Conservation (phyloP, 2,329 filamentous ascomycete species). For the Aspergillus novofumigatus region DNA sequence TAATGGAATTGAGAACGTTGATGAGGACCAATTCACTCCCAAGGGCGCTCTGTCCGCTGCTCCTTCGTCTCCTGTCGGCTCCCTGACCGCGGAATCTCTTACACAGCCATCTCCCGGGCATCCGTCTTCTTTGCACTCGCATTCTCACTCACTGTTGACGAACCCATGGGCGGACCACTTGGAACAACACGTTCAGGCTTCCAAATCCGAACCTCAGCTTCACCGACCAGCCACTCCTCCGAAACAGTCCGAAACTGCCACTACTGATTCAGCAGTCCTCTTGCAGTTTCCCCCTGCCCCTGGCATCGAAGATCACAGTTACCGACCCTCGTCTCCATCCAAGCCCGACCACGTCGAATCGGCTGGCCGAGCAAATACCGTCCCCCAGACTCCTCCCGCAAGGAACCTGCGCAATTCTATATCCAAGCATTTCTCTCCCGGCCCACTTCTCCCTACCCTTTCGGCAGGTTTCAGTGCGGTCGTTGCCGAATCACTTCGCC, state of each 20-base stretch:
- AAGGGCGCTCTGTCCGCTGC: slow-evolving; percentile 29
- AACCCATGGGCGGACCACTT: slow-evolving; percentile 37
- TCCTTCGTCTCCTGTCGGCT: slow-evolving; percentile 29
- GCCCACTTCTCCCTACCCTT: slow-evolving; percentile 57
- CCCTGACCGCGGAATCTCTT: slow-evolving; percentile 29
- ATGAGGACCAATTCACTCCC: slow-evolving; percentile 32
- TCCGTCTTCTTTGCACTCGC: slow-evolving; percentile 30
- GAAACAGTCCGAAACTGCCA: slow-evolving; percentile 11
- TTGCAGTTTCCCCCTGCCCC: slow-evolving; percentile 39
- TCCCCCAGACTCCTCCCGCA: slow-evolving; percentile 36
- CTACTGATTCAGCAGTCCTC: slow-evolving; percentile 30
- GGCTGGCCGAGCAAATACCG: slow-evolving; percentile 23
- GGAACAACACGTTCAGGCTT: slow-evolving; percentile 11
- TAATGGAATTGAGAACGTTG: slow-evolving; percentile 27
- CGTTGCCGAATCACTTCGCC: slow-evolving; percentile 61
- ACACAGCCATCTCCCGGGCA: slow-evolving; percentile 24
- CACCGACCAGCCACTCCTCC: slow-evolving; percentile 27
- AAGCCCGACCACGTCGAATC: slow-evolving; percentile 12
- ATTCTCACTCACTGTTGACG: slow-evolving; percentile 31
- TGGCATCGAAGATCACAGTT: slow-evolving; percentile 23
- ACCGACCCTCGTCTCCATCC: slow-evolving; percentile 16
- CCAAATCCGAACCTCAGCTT: slow-evolving; percentile 21
- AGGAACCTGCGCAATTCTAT: slow-evolving; percentile 45
- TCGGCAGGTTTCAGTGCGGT: slow-evolving; percentile 59
- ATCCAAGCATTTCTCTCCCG: slow-evolving; percentile 51